Evolutionary conservation across 768 basidiomycete genomes (phyloP).

Genomic region (Arthromyces matolae): DNA sequence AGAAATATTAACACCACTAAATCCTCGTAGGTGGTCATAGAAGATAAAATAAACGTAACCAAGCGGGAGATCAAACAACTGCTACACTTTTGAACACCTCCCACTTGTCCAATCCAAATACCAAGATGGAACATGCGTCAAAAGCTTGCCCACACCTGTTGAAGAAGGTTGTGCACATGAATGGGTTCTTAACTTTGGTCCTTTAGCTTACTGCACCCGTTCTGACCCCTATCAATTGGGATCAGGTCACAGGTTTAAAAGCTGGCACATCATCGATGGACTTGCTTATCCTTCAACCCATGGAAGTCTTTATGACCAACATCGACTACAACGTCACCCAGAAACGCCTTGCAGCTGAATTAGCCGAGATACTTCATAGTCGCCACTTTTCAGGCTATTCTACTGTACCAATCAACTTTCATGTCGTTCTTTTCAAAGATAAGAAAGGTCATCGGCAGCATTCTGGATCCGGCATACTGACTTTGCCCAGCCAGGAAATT

Average conservation of each 20-base stretch:
- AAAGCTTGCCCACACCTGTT: background rate
- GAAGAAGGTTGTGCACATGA: background rate
- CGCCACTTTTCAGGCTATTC: constrained; percentile 31
- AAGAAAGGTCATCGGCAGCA: constrained; percentile 29
- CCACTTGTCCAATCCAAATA: no score
- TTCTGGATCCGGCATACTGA: constrained; percentile 42
- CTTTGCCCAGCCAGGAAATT: constrained; percentile 39
- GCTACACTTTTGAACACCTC: constrained; percentile 24
- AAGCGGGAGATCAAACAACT: constrained; percentile 61
- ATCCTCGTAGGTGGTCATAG: constrained; percentile 48
- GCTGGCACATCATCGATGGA: no score
- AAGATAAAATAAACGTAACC: constrained; percentile 52
- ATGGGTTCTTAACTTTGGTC: no score
- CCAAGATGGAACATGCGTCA: no score
- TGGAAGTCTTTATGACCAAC: constrained; percentile 41
- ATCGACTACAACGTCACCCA: constrained; percentile 28
- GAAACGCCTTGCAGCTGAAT: constrained; percentile 27
- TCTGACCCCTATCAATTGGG: background rate
- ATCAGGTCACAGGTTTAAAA: background rate
- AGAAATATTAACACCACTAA: background rate
- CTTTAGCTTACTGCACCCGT: background rate
- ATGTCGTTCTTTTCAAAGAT: constrained; percentile 45
- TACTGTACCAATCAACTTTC: constrained; percentile 44
- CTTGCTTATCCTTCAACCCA: constrained; percentile 17
- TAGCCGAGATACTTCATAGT: constrained; percentile 46